Conservation (phyloP, 176 grass and related monocot species). For the Alopecurus myosuroides region DNA sequence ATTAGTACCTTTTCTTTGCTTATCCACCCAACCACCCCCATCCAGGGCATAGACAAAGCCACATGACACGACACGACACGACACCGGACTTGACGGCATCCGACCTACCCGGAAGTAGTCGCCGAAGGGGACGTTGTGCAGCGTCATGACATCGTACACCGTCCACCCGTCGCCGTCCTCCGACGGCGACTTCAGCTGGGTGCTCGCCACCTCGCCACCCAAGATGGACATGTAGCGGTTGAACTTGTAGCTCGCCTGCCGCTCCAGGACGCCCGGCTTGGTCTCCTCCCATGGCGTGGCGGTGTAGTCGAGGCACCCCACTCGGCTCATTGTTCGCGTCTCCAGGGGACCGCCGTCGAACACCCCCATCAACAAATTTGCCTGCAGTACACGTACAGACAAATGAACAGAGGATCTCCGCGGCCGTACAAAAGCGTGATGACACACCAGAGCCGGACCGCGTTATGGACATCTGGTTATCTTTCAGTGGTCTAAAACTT, state of each 20-base stretch:
- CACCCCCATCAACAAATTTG: conserved; percentile 50
- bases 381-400: conserved; percentile 8
- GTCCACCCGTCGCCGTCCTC: conserved; percentile 57
- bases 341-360: conserved; percentile 65
- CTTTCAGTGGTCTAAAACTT: background rate
- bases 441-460: too few relatives aligned
- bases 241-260: conserved; percentile 68
- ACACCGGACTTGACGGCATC: background rate
- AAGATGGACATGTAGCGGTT: conserved; percentile 74
- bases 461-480: background rate
- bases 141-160: conserved; percentile 58
- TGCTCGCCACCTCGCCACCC: conserved; percentile 73
- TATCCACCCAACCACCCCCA: background rate
- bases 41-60: background rate
- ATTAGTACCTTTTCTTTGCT: too few relatives aligned
- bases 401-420: background rate
- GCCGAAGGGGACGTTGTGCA: conserved; percentile 71
- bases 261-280: conserved; percentile 46
- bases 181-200: conserved; percentile 48
- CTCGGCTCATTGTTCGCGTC: conserved; percentile 51
- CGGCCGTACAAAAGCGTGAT: background rate
- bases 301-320: conserved; percentile 69
- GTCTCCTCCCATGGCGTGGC: conserved; percentile 54
- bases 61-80: background rate
- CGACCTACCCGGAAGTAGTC: conserved; percentile 53